Evolutionary conservation across 192 early-diverging fungal genomes (phyloP).

Genomic region (Helicostylum pulchrum): DNA sequence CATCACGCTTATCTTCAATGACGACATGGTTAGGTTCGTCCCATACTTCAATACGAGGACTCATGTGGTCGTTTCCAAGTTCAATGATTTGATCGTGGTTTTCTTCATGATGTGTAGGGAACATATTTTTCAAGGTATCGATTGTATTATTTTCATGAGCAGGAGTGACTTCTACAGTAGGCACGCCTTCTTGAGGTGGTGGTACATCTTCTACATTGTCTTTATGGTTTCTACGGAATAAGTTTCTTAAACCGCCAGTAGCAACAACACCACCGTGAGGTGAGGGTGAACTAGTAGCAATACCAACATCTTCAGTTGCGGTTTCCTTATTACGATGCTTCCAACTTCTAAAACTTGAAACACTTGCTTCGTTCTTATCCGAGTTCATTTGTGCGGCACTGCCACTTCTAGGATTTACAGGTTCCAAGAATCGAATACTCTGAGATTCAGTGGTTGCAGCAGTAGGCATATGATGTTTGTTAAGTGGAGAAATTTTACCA

Average conservation of each 20-base stretch:
- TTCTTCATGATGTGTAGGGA: background rate
- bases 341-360: constrained; percentile 18
- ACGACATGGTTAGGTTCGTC: constrained; percentile 16
- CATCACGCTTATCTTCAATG: constrained; percentile 17
- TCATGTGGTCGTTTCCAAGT: background rate
- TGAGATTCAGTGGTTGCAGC: constrained; percentile 15
- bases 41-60: constrained; percentile 24
- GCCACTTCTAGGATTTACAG: constrained; percentile 25
- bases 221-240: constrained; percentile 1
- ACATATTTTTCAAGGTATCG: background rate
- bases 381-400: background rate
- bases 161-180: no score
- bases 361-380: constrained; percentile 12
- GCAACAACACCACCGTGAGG: background rate
- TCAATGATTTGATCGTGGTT: background rate
- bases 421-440: constrained; percentile 37
- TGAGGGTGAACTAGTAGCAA: background rate
- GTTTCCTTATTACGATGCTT: constrained; percentile 9
- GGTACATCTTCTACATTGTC: background rate
- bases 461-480: background rate
- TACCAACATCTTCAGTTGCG: background rate
- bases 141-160: background rate
- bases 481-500: background rate
- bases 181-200: no score
- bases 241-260: constrained; percentile 3